Evolutionary conservation across 495 filamentous ascomycete genomes (phyloP), one percentile per base, ranked within the genome.

Genomic region (Lasiosphaeris hirsuta): DNA sequence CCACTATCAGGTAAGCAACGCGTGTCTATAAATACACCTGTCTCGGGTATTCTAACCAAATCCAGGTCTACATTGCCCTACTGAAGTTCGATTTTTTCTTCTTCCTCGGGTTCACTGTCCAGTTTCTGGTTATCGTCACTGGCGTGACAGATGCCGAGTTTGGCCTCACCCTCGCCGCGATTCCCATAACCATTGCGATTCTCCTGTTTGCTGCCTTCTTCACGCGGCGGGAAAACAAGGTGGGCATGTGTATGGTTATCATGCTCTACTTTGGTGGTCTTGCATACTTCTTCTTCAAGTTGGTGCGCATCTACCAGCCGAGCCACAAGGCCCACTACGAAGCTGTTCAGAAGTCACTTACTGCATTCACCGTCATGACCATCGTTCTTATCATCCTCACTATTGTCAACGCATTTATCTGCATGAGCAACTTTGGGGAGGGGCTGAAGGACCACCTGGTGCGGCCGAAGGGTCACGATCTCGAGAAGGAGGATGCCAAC

Each of bases 21-120:
- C 19, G 2, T 23, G 35, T 35, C 49, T 34, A 33, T 39, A 13
- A n/a, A 37, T 35, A 17, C 33, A 42, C 5, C 19, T 18, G 53
- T 36, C 11, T 37, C 23, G 5, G 23, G 2, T 5, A 34, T 57
- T 42, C 70, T 80, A 60, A 84, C 55, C 3, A 15, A 37, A 41
- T 7, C 19, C 60, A 97, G 92, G 92, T 98, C 66, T 98, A 96
- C 74, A 97, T 98, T 65, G 90, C 95, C 37, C 83, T 97, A 9
- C 81, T 98, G 51, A 98, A 98, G 72, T 98, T 98, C 72, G 94
- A 98, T 75, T 97, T 98, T 72, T 98, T 98, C 83, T 96, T 98
- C 81, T 98, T 98, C 82, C 84, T 98, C 50, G 94, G 92, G 11
- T 98, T 98, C 67, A 97, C 92, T 6, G 87, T 98, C 38, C 94